These are phyloP conservation scores for Solanum habrochaites DNA, from an alignment of 257 asterid genomes.

Conservation along the genomic window DNA sequence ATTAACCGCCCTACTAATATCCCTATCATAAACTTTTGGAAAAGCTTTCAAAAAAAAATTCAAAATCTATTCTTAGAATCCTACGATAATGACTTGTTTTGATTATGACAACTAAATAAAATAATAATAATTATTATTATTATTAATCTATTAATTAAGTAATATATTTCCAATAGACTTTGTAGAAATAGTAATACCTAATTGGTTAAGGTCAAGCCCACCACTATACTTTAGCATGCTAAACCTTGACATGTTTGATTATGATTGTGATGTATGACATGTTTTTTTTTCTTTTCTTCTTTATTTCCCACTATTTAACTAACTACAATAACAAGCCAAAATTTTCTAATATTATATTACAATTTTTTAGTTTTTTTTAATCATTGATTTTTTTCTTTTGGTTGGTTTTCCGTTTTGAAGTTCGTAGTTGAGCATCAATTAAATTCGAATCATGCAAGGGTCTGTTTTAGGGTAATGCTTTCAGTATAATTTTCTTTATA, in stretches of 20 bases:
- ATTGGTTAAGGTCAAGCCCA: neutral
- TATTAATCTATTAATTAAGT: neutral
- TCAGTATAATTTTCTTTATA: accelerated
- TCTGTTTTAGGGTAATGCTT: accelerated
- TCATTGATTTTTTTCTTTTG: neutral
- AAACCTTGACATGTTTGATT: neutral
- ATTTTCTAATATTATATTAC: neutral
- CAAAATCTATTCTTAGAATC: neutral
- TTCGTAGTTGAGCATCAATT: no score
- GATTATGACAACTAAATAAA: neutral
- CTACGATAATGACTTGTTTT: neutral
- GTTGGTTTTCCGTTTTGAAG: no score
- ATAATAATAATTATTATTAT: no score
- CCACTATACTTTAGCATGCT: neutral
- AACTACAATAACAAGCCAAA: neutral
- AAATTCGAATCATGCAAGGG: no score
- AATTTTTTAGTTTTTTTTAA: no score
- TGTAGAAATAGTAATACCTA: neutral
- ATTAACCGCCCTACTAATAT: neutral
- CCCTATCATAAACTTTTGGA: neutral
- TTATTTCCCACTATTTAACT: neutral
- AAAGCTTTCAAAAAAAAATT: neutral
- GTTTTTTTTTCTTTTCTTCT: no score
- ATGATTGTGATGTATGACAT: neutral
- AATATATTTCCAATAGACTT: neutral